Conservation (phyloP, 1,139 yeast genomes). For the Zygosaccharomyces sapae region DNA sequence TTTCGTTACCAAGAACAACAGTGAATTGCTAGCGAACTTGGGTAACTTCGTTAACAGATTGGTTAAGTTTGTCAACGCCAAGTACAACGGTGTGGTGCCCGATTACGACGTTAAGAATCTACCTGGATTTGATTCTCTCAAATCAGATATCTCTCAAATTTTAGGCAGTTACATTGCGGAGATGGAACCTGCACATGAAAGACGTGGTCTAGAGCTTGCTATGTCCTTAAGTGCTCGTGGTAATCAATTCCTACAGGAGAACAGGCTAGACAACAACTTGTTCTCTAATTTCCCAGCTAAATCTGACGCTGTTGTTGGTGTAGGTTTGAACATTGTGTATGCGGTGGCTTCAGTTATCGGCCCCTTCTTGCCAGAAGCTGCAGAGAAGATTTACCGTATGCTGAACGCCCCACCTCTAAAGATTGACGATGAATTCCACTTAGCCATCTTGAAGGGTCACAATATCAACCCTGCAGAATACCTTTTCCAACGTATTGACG, state of each 20-base stretch:
- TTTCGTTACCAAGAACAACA: slow-evolving; percentile 87
- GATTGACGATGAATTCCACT: slow-evolving; percentile 71
- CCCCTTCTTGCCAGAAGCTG: slow-evolving; percentile 89
- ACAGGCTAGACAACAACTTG: slow-evolving; percentile 84
- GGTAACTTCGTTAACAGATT: slow-evolving; percentile 96
- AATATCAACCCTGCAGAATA: slow-evolving; percentile 88
- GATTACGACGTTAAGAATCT: slow-evolving; percentile 45
- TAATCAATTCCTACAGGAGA: slow-evolving; percentile 90
- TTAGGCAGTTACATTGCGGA: slow-evolving; percentile 59
- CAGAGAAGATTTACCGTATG: slow-evolving; percentile 65
- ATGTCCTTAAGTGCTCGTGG: slow-evolving; percentile 92
- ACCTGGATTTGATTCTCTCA: slow-evolving; percentile 48
- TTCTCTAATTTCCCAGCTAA: slow-evolving; percentile 71
- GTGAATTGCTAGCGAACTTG: slow-evolving; percentile 87
- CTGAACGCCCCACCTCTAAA: slow-evolving; percentile 76
- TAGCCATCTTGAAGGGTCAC: slow-evolving; percentile 73
- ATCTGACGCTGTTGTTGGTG: slow-evolving; percentile 89
- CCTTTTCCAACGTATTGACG: slow-evolving; percentile 87
- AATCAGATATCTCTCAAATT: slow-evolving; percentile 57
- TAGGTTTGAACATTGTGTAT: slow-evolving; percentile 84
- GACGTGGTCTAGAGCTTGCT: slow-evolving; percentile 86
- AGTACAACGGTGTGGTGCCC: slow-evolving; percentile 89
- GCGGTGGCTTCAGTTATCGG: slow-evolving; percentile 71
- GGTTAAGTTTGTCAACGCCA: slow-evolving; percentile 83
- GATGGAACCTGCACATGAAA: slow-evolving; percentile 76